Evolutionary conservation across 257 asterid genomes (phyloP), one percentile per base, ranked within the genome.

Genomic region (Solanum virginianum): DNA sequence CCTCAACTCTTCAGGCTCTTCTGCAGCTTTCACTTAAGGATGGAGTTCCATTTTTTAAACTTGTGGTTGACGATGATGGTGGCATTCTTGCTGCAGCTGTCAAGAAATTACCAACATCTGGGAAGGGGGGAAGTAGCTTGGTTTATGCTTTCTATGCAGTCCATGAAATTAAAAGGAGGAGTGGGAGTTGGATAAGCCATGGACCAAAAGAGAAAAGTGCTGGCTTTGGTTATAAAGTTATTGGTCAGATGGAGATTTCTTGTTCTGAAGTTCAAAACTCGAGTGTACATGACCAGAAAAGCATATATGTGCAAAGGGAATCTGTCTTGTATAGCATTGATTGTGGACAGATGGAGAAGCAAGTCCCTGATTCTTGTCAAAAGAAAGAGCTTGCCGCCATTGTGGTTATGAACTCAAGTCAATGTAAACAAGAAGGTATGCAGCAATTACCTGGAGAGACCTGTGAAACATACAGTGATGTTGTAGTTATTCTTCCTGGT

Each of bases 241-340:
- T 95, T 57, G 97, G 96, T 81, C 95, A 94, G 84, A 93, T 95
- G 98, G 93, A 90, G 88, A 87, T 96, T 79, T 92, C 97, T 39
- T 84, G 80, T 82, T 66, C 89, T 68, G 32, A 55, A 84, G 60
- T 71, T 84, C 87, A 82, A n/a, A 82, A 80, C 54, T 85, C 85
- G 54, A 86, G 74, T 51, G 32, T 80, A 13, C 66, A 86, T 45
- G 84, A 81, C 71, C 77, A 85, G 9, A 72, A 85, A 22, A 80
- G 80, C 71, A 86, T 83, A 39, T 85, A 84, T 16, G 83, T 85
- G 81, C 84, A 70, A 22, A 91, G 91, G 88, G 97, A 96, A 89
- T 95, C 94, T 41, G 92, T 94, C 54, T 83, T 96, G 77, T 93
- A 87, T 86, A 92, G 91, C 88, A 89, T 89, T 71, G 92, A 89